These are phyloP conservation scores for Peterozyma xylosa DNA, from an alignment of 805 yeast species.

Conservation along the genomic window DNA sequence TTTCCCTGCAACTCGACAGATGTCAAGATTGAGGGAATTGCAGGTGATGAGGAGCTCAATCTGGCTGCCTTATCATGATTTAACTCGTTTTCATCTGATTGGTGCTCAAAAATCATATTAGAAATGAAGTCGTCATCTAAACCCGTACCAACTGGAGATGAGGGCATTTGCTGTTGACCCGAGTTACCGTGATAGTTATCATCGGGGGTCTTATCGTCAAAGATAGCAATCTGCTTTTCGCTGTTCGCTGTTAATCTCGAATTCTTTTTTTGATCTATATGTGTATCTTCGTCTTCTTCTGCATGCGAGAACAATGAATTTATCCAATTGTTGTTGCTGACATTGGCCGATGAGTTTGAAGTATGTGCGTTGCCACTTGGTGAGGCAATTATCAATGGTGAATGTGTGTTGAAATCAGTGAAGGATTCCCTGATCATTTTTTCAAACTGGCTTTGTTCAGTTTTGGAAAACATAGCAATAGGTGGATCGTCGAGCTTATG, in stretches of 20 bases:
- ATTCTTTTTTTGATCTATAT: not conserved
- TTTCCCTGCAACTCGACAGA: too few relatives aligned
- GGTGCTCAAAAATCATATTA: not conserved
- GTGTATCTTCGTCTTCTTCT: constrained; percentile 7
- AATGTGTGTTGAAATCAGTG: constrained; percentile 8
- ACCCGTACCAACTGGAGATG: constrained; percentile 7
- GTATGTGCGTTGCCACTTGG: not conserved
- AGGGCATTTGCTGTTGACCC: not conserved
- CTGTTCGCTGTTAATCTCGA: not conserved
- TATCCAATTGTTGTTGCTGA: constrained; percentile 1
- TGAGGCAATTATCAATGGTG: not conserved
- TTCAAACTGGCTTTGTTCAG: constrained; percentile 5
- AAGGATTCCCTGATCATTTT: constrained; percentile 18
- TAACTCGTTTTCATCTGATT: too few relatives aligned
- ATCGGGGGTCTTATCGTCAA: constrained; percentile 2
- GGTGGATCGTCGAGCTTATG: not conserved
- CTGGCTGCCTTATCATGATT: too few relatives aligned
- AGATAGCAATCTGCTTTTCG: not conserved
- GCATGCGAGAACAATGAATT: constrained; percentile 4
- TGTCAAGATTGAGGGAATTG: too few relatives aligned
- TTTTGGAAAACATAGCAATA: constrained; percentile 16
- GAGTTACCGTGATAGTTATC: not conserved
- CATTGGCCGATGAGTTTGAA: not conserved
- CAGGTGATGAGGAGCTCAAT: too few relatives aligned
- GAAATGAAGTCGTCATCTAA: constrained; percentile 2